These are phyloP conservation scores for Zalerion maritima DNA, from an alignment of 495 filamentous ascomycete genomes.

Conservation along the genomic window DNA sequence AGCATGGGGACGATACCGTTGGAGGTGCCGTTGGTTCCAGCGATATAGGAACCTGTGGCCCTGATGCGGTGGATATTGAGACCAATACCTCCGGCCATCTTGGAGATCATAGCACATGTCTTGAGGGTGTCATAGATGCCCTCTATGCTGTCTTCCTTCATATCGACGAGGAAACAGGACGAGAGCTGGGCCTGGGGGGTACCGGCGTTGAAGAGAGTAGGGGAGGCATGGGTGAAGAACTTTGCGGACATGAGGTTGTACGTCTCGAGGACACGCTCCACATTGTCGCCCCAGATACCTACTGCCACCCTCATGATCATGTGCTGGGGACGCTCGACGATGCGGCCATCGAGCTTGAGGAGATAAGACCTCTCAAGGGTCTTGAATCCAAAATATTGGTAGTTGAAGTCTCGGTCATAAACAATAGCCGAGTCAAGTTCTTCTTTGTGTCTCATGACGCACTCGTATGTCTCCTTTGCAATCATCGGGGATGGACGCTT, in stretches of 20 bases:
- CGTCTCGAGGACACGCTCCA: slow-evolving; percentile 88
- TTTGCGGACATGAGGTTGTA: slow-evolving; percentile 98
- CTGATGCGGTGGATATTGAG: slow-evolving; percentile 92
- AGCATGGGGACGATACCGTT: slow-evolving; percentile 98
- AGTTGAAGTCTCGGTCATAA: slow-evolving; percentile 98
- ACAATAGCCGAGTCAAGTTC: slow-evolving; percentile 98
- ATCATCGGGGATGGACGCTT: slow-evolving; percentile 80
- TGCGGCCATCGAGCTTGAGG: slow-evolving; percentile 78
- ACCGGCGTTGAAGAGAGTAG: slow-evolving; percentile 94
- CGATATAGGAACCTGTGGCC: slow-evolving; percentile 93
- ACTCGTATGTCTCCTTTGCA: slow-evolving; percentile 71
- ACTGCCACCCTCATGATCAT: slow-evolving; percentile 99
- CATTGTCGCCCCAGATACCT: slow-evolving; percentile 86
- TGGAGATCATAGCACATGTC: slow-evolving; percentile 98
- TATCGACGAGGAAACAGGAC: slow-evolving; percentile 95
- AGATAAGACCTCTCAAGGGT: slow-evolving; percentile 96
- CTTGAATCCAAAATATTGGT: slow-evolving; percentile 99
- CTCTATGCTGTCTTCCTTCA: slow-evolving; percentile 98
- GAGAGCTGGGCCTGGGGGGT: slow-evolving; percentile 87
- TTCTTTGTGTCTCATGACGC: slow-evolving; percentile 84
- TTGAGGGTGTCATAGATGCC: slow-evolving; percentile 98
- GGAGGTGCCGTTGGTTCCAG: slow-evolving; percentile 90
- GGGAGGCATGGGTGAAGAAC: slow-evolving; percentile 95
- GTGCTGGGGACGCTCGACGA: slow-evolving; percentile 93
- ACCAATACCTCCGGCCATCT: slow-evolving; percentile 95